Percentiles rank a stretch among this genome's conserved stretches.
These are phyloP conservation scores for Pseudonitzschia multistriata DNA, from an alignment of 108 stramenopile species.

Conservation along the genomic window DNA sequence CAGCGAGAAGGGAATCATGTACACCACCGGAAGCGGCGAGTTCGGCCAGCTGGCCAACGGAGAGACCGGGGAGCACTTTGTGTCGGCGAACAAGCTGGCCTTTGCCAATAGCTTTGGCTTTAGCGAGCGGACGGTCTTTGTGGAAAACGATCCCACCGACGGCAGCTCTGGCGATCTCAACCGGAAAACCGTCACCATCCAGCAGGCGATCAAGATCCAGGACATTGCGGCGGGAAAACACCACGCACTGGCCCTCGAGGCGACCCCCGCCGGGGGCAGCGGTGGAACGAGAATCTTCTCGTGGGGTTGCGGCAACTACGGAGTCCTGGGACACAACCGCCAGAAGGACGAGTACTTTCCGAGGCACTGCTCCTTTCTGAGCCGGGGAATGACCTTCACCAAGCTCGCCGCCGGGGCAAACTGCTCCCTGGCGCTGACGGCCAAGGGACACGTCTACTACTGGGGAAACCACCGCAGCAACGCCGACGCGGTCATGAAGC, in stretches of 20 bases:
- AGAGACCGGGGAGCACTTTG: slow-evolving; percentile 87
- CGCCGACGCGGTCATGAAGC: slow-evolving; percentile 84
- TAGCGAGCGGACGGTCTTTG: slow-evolving; percentile 48
- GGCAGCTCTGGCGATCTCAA: slow-evolving; percentile 24
- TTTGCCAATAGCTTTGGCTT: slow-evolving; percentile 76
- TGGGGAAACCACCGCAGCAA: slow-evolving; percentile 72
- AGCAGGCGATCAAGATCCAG: slow-evolving; percentile 46
- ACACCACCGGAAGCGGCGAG: slow-evolving; percentile 77
- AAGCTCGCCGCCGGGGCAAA: slow-evolving; percentile 57
- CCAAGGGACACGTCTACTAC: slow-evolving; percentile 84
- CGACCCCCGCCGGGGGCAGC: slow-evolving; percentile 27
- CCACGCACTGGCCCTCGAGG: slow-evolving; percentile 81
- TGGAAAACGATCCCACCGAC: slow-evolving; percentile 53
- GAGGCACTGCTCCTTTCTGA: slow-evolving; percentile 53
- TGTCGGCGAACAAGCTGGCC: slow-evolving; percentile 74
- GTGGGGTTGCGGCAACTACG: slow-evolving; percentile 89
- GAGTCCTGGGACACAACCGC: slow-evolving; percentile 76
- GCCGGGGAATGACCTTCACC: slow-evolving; percentile 43
- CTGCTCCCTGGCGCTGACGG: slow-evolving; percentile 67
- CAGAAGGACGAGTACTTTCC: slow-evolving; percentile 87
- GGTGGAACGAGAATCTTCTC: slow-evolving; percentile 63
- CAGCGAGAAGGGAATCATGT: slow-evolving; percentile 65
- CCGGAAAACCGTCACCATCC: slow-evolving; percentile 43
- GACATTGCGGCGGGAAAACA: slow-evolving; percentile 79
- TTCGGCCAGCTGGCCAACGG: slow-evolving; percentile 87